Evolutionary conservation across 768 basidiomycete species (phyloP), one percentile per base, ranked within the genome.

Genomic region (Leccinum arenicola): DNA sequence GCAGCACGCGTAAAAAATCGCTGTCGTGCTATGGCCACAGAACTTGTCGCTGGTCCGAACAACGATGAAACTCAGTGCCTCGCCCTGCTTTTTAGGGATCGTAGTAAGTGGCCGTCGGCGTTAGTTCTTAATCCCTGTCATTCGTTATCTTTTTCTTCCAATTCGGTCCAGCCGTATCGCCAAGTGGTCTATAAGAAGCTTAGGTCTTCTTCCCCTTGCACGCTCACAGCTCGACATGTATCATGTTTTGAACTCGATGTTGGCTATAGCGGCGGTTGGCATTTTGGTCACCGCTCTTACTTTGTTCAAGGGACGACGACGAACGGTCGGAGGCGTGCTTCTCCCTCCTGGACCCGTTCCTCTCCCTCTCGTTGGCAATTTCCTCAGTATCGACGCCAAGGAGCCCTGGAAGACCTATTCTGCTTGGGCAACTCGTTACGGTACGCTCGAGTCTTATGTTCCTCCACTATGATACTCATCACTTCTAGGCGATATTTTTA

Each of bases 381-480:
- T 60, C 31, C 48, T 68, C 43, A 40, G 52, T 23, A 66, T 69
- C 14, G 55, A 69, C 6, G 10, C 55, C 4, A 54, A 61, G 50
- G 61, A 54, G n/a, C 68, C 67, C 38, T 67, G 67, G 67, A 27
- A 49, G 1, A 66, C 64, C 6, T 66, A 69, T 27, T 15, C 67
- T 17, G 38, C 59, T 15, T 69, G 68, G 67, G 59, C 50, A 1
- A 40, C 31, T 57, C 62, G 27, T 35, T 68, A 68, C 7, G 65
- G 68, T 69, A 5, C 5, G 59, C 11, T 27, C 36, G 12, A 3
- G 10, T 52, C 2, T 15, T 31, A 14, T 14, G 15, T 33, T 14
- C 5, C 1, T 31, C 5, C 11, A 2, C 9, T 23, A 5, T 27
- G 25, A 4, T 40, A 10, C 6, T 12, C n/a, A 11, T 48, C 15